A percentile compares a stretch with the other conserved stretches of the same genome.
phyloP scores from a whole-genome alignment of 2,329 filamentous ascomycete genomes.

The Ceratocystis eucalypticola region DNA sequence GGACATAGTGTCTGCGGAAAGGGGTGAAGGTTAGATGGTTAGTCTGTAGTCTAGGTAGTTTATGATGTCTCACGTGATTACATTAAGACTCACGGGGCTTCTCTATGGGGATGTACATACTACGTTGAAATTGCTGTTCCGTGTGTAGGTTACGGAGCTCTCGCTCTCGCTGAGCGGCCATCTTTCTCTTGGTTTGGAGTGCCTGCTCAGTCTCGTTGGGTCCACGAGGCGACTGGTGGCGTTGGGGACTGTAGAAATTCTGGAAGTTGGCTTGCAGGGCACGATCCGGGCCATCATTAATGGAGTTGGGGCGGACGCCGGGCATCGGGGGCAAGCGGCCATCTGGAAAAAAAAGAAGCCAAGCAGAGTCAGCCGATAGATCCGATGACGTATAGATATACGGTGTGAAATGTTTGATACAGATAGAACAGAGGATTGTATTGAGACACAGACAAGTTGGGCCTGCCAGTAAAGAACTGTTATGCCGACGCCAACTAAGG shows the following conservation, averaged over 20 bases:
- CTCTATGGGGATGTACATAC: slow-evolving; percentile 42
- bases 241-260: slow-evolving; percentile 87
- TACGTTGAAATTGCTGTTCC: slow-evolving; percentile 99
- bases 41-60: too few species aligned
- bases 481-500: neutral
- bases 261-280: slow-evolving; percentile 49
- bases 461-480: neutral
- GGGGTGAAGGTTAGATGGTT: neutral
- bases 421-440: slow-evolving; percentile 10
- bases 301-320: slow-evolving; percentile 63
- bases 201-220: slow-evolving; percentile 89
- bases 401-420: neutral
- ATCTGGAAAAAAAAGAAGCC: slow-evolving; percentile 36
- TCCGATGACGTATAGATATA: slow-evolving; percentile 3
- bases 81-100: neutral
- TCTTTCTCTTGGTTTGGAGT: slow-evolving; percentile 97
- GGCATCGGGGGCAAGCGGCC: slow-evolving; percentile 42
- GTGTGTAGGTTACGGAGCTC: slow-evolving; percentile 99
- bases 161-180: slow-evolving; percentile 97
- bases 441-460: slow-evolving; percentile 13
- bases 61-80: neutral
- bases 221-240: slow-evolving; percentile 69
- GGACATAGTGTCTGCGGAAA: slow-evolving; percentile 36
- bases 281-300: slow-evolving; percentile 57
- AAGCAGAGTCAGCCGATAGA: slow-evolving; percentile 5